phyloP scores from a whole-genome alignment of 176 grass and related monocot genomes.

The Avena insularis region DNA sequence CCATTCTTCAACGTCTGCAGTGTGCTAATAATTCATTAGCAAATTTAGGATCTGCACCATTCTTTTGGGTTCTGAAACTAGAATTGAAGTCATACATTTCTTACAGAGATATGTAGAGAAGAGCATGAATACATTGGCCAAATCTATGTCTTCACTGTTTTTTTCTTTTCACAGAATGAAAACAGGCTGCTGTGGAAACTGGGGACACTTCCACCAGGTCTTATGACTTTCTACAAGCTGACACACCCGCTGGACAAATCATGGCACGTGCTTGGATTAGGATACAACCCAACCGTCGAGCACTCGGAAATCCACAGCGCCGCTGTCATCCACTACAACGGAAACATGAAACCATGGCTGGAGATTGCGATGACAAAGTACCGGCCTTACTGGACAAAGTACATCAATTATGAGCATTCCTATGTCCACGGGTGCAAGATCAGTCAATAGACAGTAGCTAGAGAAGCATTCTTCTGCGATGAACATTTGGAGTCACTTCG shows the following conservation, averaged over 20 bases:
- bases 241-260: conserved; percentile 57
- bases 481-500: conserved; percentile 28
- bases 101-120: neutral
- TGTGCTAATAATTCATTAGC: neutral
- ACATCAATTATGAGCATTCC: conserved; percentile 59
- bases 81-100: neutral
- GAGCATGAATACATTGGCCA: neutral
- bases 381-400: conserved; percentile 63
- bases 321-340: conserved; percentile 58
- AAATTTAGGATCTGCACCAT: neutral
- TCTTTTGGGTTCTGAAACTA: conserved; percentile 20
- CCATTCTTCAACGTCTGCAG: neutral
- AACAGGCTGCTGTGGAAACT: conserved; percentile 61
- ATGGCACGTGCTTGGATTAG: conserved; percentile 59
- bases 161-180: conserved; percentile 38
- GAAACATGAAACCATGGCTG: conserved; percentile 67
- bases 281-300: conserved; percentile 52
- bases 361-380: conserved; percentile 69
- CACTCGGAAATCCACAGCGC: conserved; percentile 52
- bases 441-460: conserved; percentile 48
- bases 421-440: conserved; percentile 59
- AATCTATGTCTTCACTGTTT: conserved; percentile 2
- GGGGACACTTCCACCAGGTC: conserved; percentile 49
- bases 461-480: conserved; percentile 27
- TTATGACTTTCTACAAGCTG: conserved; percentile 61